Evolutionary conservation across 257 asterid species (phyloP), one percentile per base, ranked within the genome.

Genomic region (Plantago ovata): DNA sequence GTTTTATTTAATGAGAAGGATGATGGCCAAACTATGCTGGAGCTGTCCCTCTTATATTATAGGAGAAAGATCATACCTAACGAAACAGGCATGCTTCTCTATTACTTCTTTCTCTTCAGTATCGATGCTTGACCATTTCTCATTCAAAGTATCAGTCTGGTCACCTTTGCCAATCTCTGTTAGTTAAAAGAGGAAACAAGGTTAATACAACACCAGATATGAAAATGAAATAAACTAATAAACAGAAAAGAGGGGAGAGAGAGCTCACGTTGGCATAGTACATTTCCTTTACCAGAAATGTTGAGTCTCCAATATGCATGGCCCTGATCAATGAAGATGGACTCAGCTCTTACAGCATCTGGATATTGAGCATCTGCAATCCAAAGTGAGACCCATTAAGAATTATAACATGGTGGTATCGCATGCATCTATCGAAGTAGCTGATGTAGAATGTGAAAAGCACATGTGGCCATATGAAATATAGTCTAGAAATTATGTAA

Each of bases 241-340:
- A 19, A 15, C 60, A 36, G 55, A 43, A 3, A 36, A 24, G 5
- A 24, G 3, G 32, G 36, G 3, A 28, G 7, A 28, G 7, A 28
- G 7, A 28, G 36, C 75, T 55, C 72, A 84, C 98, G 70, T 77
- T 89, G 98, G 57, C 45, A 72, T 45, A 84, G 58, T n/a, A 86
- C 52, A 9, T 68, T 66, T 15, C 92, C 71, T 40, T 77, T 77
- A 58, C 71, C 68, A 13, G 59, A 48, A 42, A 61, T 23, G 41
- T 74, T 80, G 33, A 84, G 67, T 64, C 74, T 80, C 95, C 95
- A 84, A 62, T 77, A 82, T 48, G 67, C 79, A 28, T 58, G 67
- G 33, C 94, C 95, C 67, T 14, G 38, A 16, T 16, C 82, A 39
- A 58, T 18, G 63, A 69, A 71, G 56, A 76, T 21, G 10, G 82